Conservation (phyloP, 2,329 filamentous ascomycete species). For the Xylariaceae sp. region DNA sequence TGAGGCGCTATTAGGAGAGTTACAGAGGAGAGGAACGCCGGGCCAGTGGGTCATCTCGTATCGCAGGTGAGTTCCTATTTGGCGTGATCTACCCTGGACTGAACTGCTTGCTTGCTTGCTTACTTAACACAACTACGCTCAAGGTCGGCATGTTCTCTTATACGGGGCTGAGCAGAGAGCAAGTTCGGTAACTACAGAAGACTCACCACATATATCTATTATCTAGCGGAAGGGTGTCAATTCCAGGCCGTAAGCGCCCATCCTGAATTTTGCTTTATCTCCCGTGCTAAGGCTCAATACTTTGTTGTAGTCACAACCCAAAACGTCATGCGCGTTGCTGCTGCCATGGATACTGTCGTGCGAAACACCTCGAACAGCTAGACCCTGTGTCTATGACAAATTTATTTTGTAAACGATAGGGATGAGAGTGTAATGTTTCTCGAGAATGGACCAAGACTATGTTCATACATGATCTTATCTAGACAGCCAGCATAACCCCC, state of each 20-base stretch:
- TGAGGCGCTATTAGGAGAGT: slow-evolving; percentile 30
- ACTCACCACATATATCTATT: slow-evolving; percentile 46
- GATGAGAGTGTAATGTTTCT: too few relatives aligned
- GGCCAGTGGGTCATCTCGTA: slow-evolving; percentile 43
- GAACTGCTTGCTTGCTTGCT: neutral
- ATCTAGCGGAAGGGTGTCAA: slow-evolving; percentile 41
- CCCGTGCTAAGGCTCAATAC: neutral
- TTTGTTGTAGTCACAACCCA: slow-evolving; percentile 4
- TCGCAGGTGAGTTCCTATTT: slow-evolving; percentile 7
- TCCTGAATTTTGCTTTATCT: neutral
- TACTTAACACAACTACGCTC: neutral
- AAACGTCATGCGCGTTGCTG: slow-evolving; percentile 5
- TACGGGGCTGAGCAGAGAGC: slow-evolving; percentile 41
- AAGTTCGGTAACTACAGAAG: slow-evolving; percentile 40
- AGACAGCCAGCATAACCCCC: neutral
- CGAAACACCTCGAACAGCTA: too few relatives aligned
- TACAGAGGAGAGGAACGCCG: slow-evolving; percentile 33
- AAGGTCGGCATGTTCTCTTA: slow-evolving; percentile 51
- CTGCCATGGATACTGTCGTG: slow-evolving; percentile 13
- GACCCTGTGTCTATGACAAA: too few relatives aligned
- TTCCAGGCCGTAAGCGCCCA: slow-evolving; percentile 41
- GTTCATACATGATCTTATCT: neutral
- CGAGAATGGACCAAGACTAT: neutral
- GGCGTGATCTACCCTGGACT: too few relatives aligned
- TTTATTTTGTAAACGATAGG: too few relatives aligned